A percentile compares a stretch with the other conserved stretches of the same genome.
phyloP scores from a whole-genome alignment of 2,329 filamentous ascomycete genomes.

The Pseudocercospora musae region DNA sequence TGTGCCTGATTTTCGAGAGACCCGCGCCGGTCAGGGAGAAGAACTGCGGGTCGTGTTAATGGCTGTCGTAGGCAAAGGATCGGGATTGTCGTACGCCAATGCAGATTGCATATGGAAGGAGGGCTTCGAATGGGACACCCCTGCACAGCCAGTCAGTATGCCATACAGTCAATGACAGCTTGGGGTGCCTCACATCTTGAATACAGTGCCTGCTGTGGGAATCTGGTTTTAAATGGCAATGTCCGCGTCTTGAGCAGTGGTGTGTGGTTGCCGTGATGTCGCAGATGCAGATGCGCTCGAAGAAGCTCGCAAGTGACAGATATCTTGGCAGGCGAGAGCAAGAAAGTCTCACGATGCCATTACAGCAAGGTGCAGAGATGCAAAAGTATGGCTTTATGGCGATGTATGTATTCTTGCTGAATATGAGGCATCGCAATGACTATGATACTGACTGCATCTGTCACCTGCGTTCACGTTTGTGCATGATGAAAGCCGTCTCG shows the following conservation, averaged over 20 bases:
- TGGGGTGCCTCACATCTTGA: conserved; percentile 4
- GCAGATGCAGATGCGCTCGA: background rate
- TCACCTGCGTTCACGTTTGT: background rate
- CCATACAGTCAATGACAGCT: background rate
- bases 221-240: background rate
- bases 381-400: background rate
- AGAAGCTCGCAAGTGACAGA: background rate
- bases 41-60: conserved; percentile 46
- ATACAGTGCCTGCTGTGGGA: background rate
- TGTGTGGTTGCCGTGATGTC: background rate
- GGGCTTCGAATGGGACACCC: conserved; percentile 65
- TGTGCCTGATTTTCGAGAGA: conserved; percentile 56
- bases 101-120: conserved; percentile 63
- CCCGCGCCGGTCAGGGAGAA: conserved; percentile 59
- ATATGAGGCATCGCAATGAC: no score
- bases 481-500: background rate
- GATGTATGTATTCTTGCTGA: background rate
- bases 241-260: background rate
- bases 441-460: background rate
- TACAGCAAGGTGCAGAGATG: background rate
- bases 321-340: background rate
- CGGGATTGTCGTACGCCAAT: conserved; percentile 47
- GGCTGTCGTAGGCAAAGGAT: background rate
- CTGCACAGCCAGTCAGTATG: conserved; percentile 36
- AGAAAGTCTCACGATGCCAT: background rate